A percentile compares a stretch with the other conserved stretches of the same genome.
Evolutionary conservation across 305 asterid genomes (phyloP).

Genomic region (Fraxinus albicans): DNA sequence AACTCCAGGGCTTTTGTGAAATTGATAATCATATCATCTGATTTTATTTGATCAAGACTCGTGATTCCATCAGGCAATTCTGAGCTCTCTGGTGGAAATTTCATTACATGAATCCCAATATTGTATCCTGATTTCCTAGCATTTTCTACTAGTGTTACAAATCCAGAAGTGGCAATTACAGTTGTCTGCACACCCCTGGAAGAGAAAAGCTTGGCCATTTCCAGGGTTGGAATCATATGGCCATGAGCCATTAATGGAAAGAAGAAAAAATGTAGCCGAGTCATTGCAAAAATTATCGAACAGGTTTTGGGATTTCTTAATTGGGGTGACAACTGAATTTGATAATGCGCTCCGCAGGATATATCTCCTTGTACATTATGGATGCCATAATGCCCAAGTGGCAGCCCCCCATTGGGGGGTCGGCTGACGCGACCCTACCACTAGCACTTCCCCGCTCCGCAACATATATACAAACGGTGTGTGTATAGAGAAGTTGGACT

Average conservation of each 20-base stretch:
- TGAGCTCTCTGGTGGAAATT: conserved; percentile 34
- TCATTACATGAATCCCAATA: conserved; percentile 19
- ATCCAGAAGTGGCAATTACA: conserved; percentile 27
- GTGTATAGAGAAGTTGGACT: not conserved
- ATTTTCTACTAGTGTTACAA: conserved; percentile 4
- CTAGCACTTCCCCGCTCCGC: too few relatives aligned
- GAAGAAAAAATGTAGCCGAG: conserved; percentile 32
- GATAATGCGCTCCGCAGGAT: not conserved
- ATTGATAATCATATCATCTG: conserved; percentile 13
- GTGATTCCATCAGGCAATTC: conserved; percentile 33
- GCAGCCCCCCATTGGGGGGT: too few relatives aligned
- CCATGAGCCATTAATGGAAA: conserved; percentile 48
- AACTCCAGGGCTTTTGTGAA: conserved; percentile 14
- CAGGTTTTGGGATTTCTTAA: not conserved
- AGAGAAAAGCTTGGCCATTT: conserved; percentile 52
- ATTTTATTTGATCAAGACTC: conserved; percentile 18
- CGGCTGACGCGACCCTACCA: too few relatives aligned
- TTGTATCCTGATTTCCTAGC: conserved; percentile 9
- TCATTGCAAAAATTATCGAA: conserved; percentile 9
- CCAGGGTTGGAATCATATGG: conserved; percentile 55
- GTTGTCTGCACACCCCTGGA: conserved; percentile 43
- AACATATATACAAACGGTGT: not conserved
- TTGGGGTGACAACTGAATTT: not conserved
- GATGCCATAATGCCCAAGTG: too few relatives aligned
- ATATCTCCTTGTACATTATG: too few relatives aligned